Conservation (phyloP, 1,284 basidiomycete species). For the Leccinum huronense region DNA sequence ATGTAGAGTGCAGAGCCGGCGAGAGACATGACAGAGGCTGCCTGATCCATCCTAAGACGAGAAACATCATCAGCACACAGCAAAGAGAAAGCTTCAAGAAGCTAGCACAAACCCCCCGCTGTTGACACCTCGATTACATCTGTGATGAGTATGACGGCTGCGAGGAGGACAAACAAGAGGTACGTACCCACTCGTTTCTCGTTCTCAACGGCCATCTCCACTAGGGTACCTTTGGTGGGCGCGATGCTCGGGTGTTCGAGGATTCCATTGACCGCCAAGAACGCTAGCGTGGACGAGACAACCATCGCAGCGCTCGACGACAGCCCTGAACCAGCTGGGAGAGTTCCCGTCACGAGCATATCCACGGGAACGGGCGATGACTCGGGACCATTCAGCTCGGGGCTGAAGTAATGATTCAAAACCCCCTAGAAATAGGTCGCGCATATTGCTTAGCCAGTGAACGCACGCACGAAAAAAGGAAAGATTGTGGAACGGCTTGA, state of each 20-base stretch:
- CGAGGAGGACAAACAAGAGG: constrained; percentile 2
- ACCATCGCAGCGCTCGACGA: constrained; percentile 86
- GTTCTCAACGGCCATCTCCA: constrained; percentile 76
- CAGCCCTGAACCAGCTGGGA: constrained; percentile 80
- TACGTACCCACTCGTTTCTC: constrained; percentile 74
- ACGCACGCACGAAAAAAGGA: background rate
- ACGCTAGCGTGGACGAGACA: constrained; percentile 76
- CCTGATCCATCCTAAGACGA: constrained; percentile 71
- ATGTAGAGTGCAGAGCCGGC: constrained; percentile 74
- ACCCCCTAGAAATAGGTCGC: constrained; percentile 56
- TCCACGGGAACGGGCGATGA: constrained; percentile 57
- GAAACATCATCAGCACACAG: constrained; percentile 4
- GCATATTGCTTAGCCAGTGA: background rate
- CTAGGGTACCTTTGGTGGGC: constrained; percentile 65
- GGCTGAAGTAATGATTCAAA: constrained; percentile 60
- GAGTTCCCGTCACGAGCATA: constrained; percentile 71
- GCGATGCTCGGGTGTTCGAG: constrained; percentile 37
- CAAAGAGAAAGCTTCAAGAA: background rate
- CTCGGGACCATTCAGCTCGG: constrained; percentile 20
- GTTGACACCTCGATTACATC: constrained; percentile 51
- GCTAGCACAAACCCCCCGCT: constrained; percentile 60
- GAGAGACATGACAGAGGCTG: constrained; percentile 74
- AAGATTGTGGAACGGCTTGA: background rate
- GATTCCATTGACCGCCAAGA: constrained; percentile 73
- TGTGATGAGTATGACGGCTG: constrained; percentile 2